Evolutionary conservation across 495 filamentous ascomycete genomes (phyloP).

Genomic region (Halenospora varia): DNA sequence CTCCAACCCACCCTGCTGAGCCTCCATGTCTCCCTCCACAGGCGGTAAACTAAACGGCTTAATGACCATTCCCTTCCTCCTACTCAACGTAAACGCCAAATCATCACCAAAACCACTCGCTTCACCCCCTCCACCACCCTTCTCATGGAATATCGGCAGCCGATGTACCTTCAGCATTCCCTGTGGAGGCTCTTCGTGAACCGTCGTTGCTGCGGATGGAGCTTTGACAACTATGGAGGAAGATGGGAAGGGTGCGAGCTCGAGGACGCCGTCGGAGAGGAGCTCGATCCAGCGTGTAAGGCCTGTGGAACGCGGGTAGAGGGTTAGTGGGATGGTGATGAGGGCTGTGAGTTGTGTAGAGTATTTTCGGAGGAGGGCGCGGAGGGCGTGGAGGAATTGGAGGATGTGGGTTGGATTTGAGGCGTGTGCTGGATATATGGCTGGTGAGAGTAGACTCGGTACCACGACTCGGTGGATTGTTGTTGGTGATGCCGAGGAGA

Average conservation of each 20-base stretch:
- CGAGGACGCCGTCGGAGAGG: slow-evolving; percentile 80
- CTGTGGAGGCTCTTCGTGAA: slow-evolving; percentile 70
- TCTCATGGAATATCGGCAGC: slow-evolving; percentile 81
- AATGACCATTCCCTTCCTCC: slow-evolving; percentile 75
- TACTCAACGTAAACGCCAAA: slow-evolving; percentile 82
- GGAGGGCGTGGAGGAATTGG: slow-evolving; percentile 78
- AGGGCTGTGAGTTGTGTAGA: slow-evolving; percentile 65
- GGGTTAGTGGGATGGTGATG: slow-evolving; percentile 72
- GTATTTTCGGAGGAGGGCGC: slow-evolving; percentile 66
- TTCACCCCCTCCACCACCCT: slow-evolving; percentile 72
- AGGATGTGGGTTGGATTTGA: slow-evolving; percentile 67
- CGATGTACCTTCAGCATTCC: slow-evolving; percentile 80
- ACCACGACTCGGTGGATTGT: slow-evolving; percentile 79
- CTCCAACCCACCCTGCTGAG: slow-evolving; percentile 48
- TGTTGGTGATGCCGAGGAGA: slow-evolving; percentile 52
- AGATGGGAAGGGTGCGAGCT: slow-evolving; percentile 74
- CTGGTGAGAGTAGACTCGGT: slow-evolving; percentile 78
- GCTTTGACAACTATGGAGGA: slow-evolving; percentile 41
- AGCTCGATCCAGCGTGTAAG: slow-evolving; percentile 86
- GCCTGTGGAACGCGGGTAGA: slow-evolving; percentile 75
- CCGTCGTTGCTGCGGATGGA: slow-evolving; percentile 34
- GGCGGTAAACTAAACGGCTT: slow-evolving; percentile 88
- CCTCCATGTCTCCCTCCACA: slow-evolving; percentile 72
- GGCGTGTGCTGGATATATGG: slow-evolving; percentile 66
- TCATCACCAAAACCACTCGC: slow-evolving; percentile 69